A percentile compares a stretch with the other conserved stretches of the same genome.
These are phyloP conservation scores for Discostella pseudostelligera DNA, from an alignment of 108 stramenopile genomes.

Conservation along the genomic window DNA sequence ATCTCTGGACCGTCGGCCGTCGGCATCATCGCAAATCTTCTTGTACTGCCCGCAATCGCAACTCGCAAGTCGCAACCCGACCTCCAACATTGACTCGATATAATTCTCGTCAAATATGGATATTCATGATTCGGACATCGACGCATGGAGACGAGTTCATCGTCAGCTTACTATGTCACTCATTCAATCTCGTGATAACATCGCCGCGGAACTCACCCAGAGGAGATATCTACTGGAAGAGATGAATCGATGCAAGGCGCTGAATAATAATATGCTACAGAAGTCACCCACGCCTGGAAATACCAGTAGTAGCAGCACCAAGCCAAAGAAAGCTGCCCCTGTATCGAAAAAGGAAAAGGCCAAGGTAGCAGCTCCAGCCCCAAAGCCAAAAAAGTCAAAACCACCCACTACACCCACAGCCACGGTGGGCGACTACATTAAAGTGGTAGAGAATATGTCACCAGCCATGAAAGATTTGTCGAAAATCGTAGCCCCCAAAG, in stretches of 20 bases:
- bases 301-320: not conserved
- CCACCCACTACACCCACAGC: conserved; percentile 1
- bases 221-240: conserved; percentile 70
- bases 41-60: too few species aligned
- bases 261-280: not conserved
- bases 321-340: conserved; percentile 19
- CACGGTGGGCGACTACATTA: not conserved
- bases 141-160: conserved; percentile 71
- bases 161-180: conserved; percentile 54
- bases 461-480: not conserved
- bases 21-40: too few species aligned
- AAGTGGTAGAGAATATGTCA: not conserved
- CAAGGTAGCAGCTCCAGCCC: not conserved
- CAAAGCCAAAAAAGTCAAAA: not conserved
- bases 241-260: conserved; percentile 42
- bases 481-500: not conserved
- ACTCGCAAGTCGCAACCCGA: too few species aligned
- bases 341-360: conserved; percentile 1
- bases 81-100: too few species aligned
- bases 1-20: too few species aligned
- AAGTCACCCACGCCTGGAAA: conserved; percentile 11
- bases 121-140: conserved; percentile 26
- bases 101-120: not conserved
- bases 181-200: conserved; percentile 53
- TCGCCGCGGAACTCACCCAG: conserved; percentile 59